Conservation (phyloP, 345 rosid genomes). For the Pugionium cornutum region DNA sequence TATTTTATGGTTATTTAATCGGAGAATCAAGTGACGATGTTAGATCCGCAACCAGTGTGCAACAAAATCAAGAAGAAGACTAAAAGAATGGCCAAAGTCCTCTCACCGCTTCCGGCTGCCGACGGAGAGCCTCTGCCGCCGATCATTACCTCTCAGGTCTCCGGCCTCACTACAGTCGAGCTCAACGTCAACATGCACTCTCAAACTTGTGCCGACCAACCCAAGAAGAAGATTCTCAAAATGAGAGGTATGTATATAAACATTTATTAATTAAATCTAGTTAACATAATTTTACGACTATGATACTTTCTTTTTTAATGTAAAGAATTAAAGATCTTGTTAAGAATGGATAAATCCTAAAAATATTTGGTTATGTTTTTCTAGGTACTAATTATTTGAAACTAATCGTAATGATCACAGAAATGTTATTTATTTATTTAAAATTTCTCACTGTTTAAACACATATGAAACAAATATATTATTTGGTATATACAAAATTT, state of each 20-base stretch:
- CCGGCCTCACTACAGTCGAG: conserved; percentile 67
- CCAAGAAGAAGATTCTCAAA: conserved; percentile 78
- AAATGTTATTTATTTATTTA: too few species aligned
- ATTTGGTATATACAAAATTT: too few species aligned
- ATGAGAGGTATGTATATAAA: conserved; percentile 91
- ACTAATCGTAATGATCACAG: too few species aligned
- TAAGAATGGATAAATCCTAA: too few species aligned
- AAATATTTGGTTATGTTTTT: too few species aligned
- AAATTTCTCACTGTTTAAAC: too few species aligned
- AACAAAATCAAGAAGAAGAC: conserved; percentile 72
- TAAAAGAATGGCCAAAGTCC: conserved; percentile 68
- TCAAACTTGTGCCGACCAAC: conserved; percentile 90
- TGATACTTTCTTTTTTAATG: background rate
- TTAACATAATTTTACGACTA: too few species aligned
- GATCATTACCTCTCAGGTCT: conserved; percentile 64
- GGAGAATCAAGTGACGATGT: conserved; percentile 72
- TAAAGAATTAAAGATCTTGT: too few species aligned
- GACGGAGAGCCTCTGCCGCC: conserved; percentile 77
- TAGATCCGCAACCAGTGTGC: conserved; percentile 82
- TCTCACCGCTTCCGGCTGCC: conserved; percentile 74
- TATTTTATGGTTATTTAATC: too few species aligned
- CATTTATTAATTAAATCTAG: too few species aligned
- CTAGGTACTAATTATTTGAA: too few species aligned
- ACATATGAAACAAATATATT: too few species aligned
- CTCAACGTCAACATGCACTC: conserved; percentile 92